A percentile compares a stretch with the other conserved stretches of the same genome.
phyloP scores from a whole-genome alignment of 768 basidiomycete genomes.

The Leccinum subgranulosum region DNA sequence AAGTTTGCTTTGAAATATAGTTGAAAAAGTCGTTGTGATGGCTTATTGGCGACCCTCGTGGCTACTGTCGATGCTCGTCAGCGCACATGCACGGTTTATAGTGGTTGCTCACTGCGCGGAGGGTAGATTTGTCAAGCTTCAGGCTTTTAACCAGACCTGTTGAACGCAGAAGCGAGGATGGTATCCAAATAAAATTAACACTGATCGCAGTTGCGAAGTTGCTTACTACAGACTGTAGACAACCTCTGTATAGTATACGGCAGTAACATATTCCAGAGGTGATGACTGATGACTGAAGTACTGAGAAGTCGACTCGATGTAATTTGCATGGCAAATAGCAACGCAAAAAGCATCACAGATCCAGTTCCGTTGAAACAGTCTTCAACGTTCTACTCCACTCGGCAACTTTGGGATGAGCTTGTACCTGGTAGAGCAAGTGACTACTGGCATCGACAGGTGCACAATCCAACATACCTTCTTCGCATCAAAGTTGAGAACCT shows the following conservation, averaged over 20 bases:
- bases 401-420: conserved; percentile 68
- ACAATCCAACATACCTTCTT: conserved; percentile 49
- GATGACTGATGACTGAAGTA: neutral
- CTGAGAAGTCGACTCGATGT: neutral
- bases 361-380: conserved; percentile 32
- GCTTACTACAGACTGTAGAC: neutral
- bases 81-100: no score
- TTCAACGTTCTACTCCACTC: conserved; percentile 71
- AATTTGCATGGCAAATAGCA: neutral
- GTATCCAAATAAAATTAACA: neutral
- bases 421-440: conserved; percentile 44
- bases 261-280: neutral
- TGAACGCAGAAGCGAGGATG: neutral
- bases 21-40: no score
- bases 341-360: conserved; percentile 5
- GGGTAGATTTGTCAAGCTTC: neutral
- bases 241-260: neutral
- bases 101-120: no score
- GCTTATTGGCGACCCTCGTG: no score
- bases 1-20: no score
- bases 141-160: neutral
- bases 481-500: conserved; percentile 77
- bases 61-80: no score
- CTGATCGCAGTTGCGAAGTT: neutral
- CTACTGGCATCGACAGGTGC: no score